Conservation (phyloP, 495 filamentous ascomycete genomes). For the Ramalina peruviana region DNA sequence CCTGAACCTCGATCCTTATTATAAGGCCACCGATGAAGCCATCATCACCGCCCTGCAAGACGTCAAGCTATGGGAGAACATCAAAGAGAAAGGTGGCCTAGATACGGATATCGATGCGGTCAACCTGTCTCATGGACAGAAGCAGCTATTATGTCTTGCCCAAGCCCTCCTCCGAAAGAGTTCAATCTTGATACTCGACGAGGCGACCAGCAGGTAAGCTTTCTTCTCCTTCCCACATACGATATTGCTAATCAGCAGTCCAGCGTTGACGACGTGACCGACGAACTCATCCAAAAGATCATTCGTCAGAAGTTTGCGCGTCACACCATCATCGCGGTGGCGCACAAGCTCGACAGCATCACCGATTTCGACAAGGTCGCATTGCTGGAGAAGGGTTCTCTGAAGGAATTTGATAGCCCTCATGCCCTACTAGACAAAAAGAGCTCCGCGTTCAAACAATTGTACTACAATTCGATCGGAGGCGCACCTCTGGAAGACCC, state of each 20-base stretch:
- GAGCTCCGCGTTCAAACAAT: constrained; percentile 5
- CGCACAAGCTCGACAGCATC: constrained; percentile 48
- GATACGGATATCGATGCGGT: constrained; percentile 35
- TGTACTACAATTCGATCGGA: constrained; percentile 6
- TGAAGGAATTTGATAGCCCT: constrained; percentile 35
- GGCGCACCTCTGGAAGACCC: neutral
- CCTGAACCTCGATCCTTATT: constrained; percentile 32
- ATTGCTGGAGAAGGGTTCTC: constrained; percentile 30
- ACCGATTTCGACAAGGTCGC: constrained; percentile 38
- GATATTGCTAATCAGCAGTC: neutral
- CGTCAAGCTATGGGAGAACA: constrained; percentile 33
- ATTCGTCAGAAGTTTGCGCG: constrained; percentile 42
- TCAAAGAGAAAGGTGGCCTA: constrained; percentile 37
- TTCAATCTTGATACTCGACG: constrained; percentile 36
- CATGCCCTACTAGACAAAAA: constrained; percentile 15
- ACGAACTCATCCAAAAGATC: constrained; percentile 43
- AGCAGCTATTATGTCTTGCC: constrained; percentile 51
- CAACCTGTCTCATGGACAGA: constrained; percentile 45
- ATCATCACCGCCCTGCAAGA: constrained; percentile 33
- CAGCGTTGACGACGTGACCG: constrained; percentile 42
- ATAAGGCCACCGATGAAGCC: constrained; percentile 20
- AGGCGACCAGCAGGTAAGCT: constrained; percentile 36
- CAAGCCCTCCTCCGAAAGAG: constrained; percentile 39
- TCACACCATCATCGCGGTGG: constrained; percentile 47
- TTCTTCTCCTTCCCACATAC: neutral